phyloP scores from a whole-genome alignment of 192 early-diverging fungal species.

The Gaertneriomyces semiglobifer region DNA sequence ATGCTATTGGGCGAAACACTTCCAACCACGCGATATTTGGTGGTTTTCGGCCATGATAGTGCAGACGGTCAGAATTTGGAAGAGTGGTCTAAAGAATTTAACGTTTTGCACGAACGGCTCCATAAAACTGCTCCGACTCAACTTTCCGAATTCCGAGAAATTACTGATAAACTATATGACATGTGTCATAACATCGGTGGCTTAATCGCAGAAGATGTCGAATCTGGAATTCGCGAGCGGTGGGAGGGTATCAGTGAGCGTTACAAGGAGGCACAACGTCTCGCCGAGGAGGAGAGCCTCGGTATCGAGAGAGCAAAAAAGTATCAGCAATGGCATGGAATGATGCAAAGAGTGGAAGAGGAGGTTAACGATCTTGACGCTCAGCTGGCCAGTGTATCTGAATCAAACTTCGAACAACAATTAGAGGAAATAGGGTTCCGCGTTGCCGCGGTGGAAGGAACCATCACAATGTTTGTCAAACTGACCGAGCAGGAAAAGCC shows the following conservation, averaged over 20 bases:
- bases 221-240: background rate
- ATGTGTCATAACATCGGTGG: background rate
- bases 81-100: slow-evolving; percentile 5
- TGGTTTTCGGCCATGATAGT: slow-evolving; percentile 5
- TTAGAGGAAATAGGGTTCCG: slow-evolving; percentile 1
- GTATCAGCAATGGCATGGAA: slow-evolving; percentile 19
- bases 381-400: too few species aligned
- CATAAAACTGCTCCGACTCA: background rate
- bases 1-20: background rate
- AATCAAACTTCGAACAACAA: background rate
- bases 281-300: slow-evolving; percentile 11
- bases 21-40: background rate
- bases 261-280: slow-evolving; percentile 14
- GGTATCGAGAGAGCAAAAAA: slow-evolving; percentile 13
- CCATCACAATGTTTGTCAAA: slow-evolving; percentile 6
- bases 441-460: slow-evolving; percentile 10
- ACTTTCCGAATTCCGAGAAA: background rate
- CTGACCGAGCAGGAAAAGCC: slow-evolving; percentile 19
- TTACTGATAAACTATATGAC: background rate
- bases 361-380: background rate
- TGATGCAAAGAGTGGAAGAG: slow-evolving; percentile 5
- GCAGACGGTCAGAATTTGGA: slow-evolving; percentile 2
- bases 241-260: slow-evolving; percentile 9
- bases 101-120: background rate
- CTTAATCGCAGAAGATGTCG: background rate